phyloP scores from a whole-genome alignment of 129 eudicot genomes.

The Sambucus nigra region DNA sequence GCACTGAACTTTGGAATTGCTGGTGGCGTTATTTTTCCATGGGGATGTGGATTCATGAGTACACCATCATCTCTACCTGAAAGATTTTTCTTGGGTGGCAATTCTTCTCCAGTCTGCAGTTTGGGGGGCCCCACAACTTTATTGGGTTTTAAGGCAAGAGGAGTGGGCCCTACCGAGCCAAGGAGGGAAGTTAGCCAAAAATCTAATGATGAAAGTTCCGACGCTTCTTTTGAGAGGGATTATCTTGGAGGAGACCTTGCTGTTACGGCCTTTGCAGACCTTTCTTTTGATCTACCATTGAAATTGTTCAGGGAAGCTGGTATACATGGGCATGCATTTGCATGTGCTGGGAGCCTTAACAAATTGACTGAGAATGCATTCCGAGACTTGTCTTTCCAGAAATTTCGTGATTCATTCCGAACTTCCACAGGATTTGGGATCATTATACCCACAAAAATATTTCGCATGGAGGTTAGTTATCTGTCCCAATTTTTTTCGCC shows the following conservation, averaged over 20 bases:
- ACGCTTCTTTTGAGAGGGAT: conserved; percentile 38
- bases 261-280: conserved; percentile 75
- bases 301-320: conserved; percentile 61
- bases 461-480: conserved; percentile 83
- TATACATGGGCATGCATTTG: conserved; percentile 80
- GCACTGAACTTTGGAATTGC: conserved; percentile 79
- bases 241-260: conserved; percentile 91
- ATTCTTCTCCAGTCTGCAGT: conserved; percentile 78
- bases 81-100: conserved; percentile 80
- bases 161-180: conserved; percentile 68
- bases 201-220: conserved; percentile 20
- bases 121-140: conserved; percentile 67
- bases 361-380: conserved; percentile 52
- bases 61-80: conserved; percentile 56
- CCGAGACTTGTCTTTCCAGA: conserved; percentile 39
- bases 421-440: conserved; percentile 69
- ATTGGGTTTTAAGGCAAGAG: conserved; percentile 65
- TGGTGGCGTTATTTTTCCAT: conserved; percentile 61
- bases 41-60: conserved; percentile 58
- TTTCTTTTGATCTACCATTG: conserved; percentile 86
- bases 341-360: conserved; percentile 62
- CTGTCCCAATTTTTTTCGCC: not conserved
- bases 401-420: conserved; percentile 57
- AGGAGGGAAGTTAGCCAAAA: conserved; percentile 34
- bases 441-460: conserved; percentile 66